phyloP scores from a whole-genome alignment of 2,329 filamentous ascomycete species.

The Penicillium sp. region DNA sequence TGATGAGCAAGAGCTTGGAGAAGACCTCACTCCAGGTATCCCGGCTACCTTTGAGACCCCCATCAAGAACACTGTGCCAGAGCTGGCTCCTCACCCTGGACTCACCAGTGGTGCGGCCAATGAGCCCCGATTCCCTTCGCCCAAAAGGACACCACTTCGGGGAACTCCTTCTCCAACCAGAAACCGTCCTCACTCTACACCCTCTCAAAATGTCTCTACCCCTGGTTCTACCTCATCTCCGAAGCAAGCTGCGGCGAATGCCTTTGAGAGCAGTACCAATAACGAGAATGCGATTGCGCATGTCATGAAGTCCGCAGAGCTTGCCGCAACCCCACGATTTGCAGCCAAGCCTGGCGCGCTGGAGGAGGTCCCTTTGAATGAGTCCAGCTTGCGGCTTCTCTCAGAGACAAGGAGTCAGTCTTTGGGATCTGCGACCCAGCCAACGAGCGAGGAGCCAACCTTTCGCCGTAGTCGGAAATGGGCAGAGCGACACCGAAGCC shows the following conservation, averaged over 20 bases:
- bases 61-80: constrained; percentile 14
- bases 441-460: constrained; percentile 25
- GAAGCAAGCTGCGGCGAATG: constrained; percentile 2
- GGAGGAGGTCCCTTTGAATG: constrained; percentile 44
- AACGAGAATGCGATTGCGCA: constrained; percentile 30
- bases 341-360: constrained; percentile 34
- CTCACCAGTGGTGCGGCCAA: constrained; percentile 9
- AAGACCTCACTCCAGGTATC: background rate
- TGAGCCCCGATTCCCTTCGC: constrained; percentile 21
- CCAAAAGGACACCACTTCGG: constrained; percentile 23
- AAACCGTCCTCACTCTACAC: constrained; percentile 14
- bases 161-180: constrained; percentile 24
- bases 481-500: constrained; percentile 37
- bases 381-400: constrained; percentile 28
- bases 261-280: constrained; percentile 10
- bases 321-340: constrained; percentile 25
- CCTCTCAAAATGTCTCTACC: constrained; percentile 7
- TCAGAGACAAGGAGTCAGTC: constrained; percentile 19
- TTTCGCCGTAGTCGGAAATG: constrained; percentile 37
- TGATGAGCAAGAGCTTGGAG: background rate
- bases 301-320: constrained; percentile 17
- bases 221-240: constrained; percentile 13
- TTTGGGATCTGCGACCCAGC: constrained; percentile 13
- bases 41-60: constrained; percentile 10
- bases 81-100: constrained; percentile 14